Evolutionary conservation across 495 filamentous ascomycete species (phyloP), one percentile per base, ranked within the genome.

Genomic region (Hypoxylon lienhwacheense): DNA sequence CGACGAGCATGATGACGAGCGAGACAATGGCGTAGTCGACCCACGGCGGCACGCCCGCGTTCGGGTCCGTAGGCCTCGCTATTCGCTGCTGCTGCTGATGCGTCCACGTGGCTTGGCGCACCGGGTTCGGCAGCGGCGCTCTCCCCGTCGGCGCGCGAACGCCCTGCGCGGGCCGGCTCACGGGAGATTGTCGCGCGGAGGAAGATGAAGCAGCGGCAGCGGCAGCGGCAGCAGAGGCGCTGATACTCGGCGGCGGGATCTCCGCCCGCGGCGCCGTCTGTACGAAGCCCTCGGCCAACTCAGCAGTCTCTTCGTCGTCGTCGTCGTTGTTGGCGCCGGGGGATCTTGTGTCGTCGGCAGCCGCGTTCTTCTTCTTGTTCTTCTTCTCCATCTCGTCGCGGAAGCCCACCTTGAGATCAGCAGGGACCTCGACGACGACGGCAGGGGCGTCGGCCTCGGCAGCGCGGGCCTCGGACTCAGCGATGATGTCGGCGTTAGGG

Each of bases 401-500:
- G 59, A 72, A 84, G 5, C 69, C 77, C 70, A 86, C 69, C 66
- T 80, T 82, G 62, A 87, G 59, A 53, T 82, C 76, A 26, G 78
- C 71, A 3, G 85, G 80, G 15, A 84, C 66, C 53, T 74, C 65
- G 2, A 81, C 75, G 52, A 81, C 81, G 19, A 75, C 63, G 28
- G 19, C 64, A 37, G 66, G 71, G 8, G 73, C 70, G 34, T 79
- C 79, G 53, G 70, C 67, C 68, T 83, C 80, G 56, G 65, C 60
- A 58, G 77, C 83, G 32, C 65, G 67, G 53, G 74, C 81, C 70
- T 84, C 83, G 61, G 82, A 78, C 73, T 85, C 86, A 43, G 58
- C 65, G 55, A 97, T 77, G 16, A 90, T 83, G 61, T 88, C 87
- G 45, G 70, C 77, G 67, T 96, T 96, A 7, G 67, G 80, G 68